Evolutionary conservation across 441 rosid genomes (phyloP).

Genomic region (Jatropha podagrica): DNA sequence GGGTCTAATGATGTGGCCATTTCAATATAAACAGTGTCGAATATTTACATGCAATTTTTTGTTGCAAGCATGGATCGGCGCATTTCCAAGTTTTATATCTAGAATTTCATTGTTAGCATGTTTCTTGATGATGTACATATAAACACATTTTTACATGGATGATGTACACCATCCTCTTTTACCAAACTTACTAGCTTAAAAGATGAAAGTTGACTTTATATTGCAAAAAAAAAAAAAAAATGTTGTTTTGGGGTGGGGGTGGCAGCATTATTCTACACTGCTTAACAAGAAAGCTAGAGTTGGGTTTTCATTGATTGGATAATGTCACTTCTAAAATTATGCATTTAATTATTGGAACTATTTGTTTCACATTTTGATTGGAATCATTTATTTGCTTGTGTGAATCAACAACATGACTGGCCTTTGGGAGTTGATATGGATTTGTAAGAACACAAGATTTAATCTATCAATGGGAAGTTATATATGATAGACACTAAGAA

Average conservation of each 20-base stretch:
- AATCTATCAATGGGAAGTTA: background rate
- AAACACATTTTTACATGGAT: too few species aligned
- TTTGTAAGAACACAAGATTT: background rate
- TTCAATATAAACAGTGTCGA: too few species aligned
- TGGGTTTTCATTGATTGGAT: background rate
- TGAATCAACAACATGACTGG: background rate
- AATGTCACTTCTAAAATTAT: too few species aligned
- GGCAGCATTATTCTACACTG: background rate
- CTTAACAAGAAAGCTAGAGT: background rate
- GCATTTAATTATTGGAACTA: too few species aligned
- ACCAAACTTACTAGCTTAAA: background rate
- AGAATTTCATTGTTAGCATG: too few species aligned
- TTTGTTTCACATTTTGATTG: too few species aligned
- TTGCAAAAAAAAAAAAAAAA: background rate
- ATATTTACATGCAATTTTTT: too few species aligned
- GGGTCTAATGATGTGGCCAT: too few species aligned
- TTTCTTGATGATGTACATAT: too few species aligned
- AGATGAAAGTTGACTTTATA: background rate
- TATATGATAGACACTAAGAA: background rate
- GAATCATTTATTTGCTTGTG: too few species aligned
- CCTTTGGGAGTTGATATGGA: background rate
- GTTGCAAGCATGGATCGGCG: too few species aligned
- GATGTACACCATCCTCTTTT: background rate
- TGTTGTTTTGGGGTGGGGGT: background rate
- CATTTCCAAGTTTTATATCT: too few species aligned